These are phyloP conservation scores for Macadamia integrifolia DNA, from an alignment of 164 flowering plant species.

Conservation along the genomic window DNA sequence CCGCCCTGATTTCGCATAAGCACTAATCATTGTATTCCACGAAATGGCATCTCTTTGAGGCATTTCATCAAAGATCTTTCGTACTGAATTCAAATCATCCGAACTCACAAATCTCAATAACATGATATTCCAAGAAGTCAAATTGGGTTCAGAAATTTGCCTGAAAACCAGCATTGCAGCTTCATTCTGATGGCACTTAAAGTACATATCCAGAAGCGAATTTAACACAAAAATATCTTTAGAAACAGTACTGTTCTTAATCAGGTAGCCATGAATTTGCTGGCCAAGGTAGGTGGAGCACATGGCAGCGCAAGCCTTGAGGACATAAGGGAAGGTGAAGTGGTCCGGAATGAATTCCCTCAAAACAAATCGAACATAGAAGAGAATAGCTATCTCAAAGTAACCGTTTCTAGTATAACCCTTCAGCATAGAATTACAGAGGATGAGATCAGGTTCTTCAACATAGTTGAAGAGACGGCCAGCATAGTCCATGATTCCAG, in stretches of 20 bases:
- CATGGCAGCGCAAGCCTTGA: constrained; percentile 17
- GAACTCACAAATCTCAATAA: constrained; percentile 8
- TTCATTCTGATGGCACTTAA: constrained; percentile 10
- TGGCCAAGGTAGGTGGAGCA: constrained; percentile 3
- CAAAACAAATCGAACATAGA: constrained; percentile 7
- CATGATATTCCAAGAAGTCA: constrained; percentile 22
- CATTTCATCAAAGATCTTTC: too few species aligned
- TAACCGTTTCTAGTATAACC: constrained; percentile 13
- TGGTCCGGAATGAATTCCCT: constrained; percentile 9
- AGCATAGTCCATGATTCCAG: constrained; percentile 15
- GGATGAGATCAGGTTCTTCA: constrained; percentile 18
- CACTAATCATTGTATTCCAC: constrained; percentile 3
- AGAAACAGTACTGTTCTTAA: constrained; percentile 3
- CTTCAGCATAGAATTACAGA: constrained; percentile 24
- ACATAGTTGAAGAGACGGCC: constrained; percentile 13
- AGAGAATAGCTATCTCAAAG: constrained; percentile 4
- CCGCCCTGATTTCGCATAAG: too few species aligned
- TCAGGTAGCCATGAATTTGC: constrained; percentile 10
- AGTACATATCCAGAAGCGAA: constrained; percentile 17
- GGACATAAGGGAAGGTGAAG: constrained; percentile 14
- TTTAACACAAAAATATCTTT: constrained; percentile 13
- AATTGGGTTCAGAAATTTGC: constrained; percentile 10
- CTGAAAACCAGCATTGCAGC: constrained; percentile 14
- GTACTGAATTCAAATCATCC: constrained; percentile 8
- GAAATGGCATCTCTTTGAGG: not conserved